Evolutionary conservation across 2,329 filamentous ascomycete genomes (phyloP).

Genomic region (Colletotrichum ledebouriae): DNA sequence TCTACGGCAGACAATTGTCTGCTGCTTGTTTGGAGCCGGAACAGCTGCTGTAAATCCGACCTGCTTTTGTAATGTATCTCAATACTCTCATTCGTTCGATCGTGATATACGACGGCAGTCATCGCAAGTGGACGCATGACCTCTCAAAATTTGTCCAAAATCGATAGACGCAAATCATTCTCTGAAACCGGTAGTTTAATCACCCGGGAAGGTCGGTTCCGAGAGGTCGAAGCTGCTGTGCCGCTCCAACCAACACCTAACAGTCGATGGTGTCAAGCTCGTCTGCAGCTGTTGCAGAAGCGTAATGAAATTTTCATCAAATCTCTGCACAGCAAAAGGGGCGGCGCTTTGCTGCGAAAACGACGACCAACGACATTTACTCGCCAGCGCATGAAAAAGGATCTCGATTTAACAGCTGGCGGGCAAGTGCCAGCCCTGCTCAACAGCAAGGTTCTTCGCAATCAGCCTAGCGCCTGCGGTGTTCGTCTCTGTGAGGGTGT

Average conservation of each 20-base stretch:
- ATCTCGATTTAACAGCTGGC: conserved; percentile 20
- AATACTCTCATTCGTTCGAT: background rate
- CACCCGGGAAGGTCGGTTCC: too few species aligned
- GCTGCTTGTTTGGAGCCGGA: background rate
- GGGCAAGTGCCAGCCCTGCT: conserved; percentile 13
- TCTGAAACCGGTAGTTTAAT: background rate
- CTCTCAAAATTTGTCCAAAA: background rate
- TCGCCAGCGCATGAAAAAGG: conserved; percentile 14
- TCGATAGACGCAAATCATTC: background rate
- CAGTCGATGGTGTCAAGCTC: background rate
- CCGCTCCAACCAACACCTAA: conserved; percentile 22
- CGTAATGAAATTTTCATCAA: conserved; percentile 37
- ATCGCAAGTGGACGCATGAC: background rate
- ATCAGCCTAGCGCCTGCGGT: conserved; percentile 7
- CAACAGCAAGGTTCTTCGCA: conserved; percentile 10
- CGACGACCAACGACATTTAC: background rate
- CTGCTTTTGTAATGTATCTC: background rate
- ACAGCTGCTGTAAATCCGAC: background rate
- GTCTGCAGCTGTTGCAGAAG: conserved; percentile 39
- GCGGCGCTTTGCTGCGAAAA: conserved; percentile 17
- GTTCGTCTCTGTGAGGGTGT: too few species aligned
- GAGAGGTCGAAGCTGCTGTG: conserved; percentile 2
- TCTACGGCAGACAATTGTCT: background rate
- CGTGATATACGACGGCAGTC: background rate
- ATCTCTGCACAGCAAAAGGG: conserved; percentile 37